phyloP scores from a whole-genome alignment of 495 filamentous ascomycete genomes.

The Aspergillus homomorphus region DNA sequence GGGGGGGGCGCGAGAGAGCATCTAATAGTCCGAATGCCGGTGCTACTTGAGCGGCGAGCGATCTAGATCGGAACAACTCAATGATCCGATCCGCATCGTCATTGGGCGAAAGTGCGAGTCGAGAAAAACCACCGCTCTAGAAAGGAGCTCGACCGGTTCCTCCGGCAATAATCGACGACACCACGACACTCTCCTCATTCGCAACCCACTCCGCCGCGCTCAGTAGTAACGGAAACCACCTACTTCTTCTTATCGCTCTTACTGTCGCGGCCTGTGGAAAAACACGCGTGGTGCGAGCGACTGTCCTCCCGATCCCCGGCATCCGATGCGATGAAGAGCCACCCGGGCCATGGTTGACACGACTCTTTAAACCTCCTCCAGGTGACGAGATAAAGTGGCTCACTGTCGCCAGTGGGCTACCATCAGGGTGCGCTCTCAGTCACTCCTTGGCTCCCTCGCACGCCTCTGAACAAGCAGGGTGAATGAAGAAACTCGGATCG shows the following conservation, averaged over 20 bases:
- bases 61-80: constrained; percentile 26
- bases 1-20: no score
- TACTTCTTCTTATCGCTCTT: not conserved
- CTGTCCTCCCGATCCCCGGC: constrained; percentile 3
- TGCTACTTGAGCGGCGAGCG: not conserved
- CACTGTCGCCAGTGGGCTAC: not conserved
- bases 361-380: not conserved
- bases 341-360: constrained; percentile 23
- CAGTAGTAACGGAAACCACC: not conserved
- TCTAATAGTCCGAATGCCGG: constrained; percentile 15
- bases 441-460: not conserved
- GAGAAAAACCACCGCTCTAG: constrained; percentile 1
- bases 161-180: not conserved
- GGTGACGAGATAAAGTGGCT: not conserved
- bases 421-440: not conserved
- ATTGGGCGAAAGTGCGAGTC: not conserved
- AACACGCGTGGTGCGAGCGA: constrained; percentile 12
- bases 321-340: constrained; percentile 27
- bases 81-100: constrained; percentile 16
- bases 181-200: not conserved
- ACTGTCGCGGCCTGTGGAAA: not conserved
- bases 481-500: not conserved
- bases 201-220: not conserved
- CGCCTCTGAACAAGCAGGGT: not conserved
- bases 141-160: not conserved